phyloP scores from a whole-genome alignment of 2,329 filamentous ascomycete species.

The Cladosporium sp. region DNA sequence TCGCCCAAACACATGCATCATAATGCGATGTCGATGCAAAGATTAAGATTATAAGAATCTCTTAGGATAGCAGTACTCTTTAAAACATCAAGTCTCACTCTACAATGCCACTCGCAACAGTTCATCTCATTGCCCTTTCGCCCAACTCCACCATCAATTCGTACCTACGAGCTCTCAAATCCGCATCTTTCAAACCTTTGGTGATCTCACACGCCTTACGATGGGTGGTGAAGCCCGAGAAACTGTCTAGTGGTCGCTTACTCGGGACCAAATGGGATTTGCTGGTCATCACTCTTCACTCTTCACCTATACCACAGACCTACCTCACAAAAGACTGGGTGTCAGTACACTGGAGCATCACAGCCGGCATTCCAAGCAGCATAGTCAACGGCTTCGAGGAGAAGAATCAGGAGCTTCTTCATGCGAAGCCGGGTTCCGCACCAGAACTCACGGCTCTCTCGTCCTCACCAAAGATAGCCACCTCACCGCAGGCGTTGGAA shows the following conservation, averaged over 20 bases:
- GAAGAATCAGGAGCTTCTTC: slow-evolving; percentile 37
- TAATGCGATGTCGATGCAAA: background rate
- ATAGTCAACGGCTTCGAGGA: slow-evolving; percentile 33
- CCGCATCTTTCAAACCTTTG: slow-evolving; percentile 35
- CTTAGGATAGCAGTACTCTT: no score
- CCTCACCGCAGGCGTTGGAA: slow-evolving; percentile 49
- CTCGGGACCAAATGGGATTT: slow-evolving; percentile 45
- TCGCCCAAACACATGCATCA: background rate
- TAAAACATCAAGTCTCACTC: background rate
- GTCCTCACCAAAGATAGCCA: slow-evolving; percentile 29
- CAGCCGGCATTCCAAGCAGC: slow-evolving; percentile 41
- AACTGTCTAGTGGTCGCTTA: slow-evolving; percentile 38
- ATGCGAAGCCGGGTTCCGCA: slow-evolving; percentile 26
- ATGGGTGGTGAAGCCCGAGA: slow-evolving; percentile 47
- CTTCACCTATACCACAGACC: slow-evolving; percentile 20
- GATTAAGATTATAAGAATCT: no score
- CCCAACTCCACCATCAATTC: slow-evolving; percentile 28
- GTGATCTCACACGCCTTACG: slow-evolving; percentile 41
- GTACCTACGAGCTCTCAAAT: slow-evolving; percentile 38
- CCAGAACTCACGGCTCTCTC: slow-evolving; percentile 33
- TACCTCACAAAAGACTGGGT: slow-evolving; percentile 25
- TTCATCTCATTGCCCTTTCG: slow-evolving; percentile 43
- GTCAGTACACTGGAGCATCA: slow-evolving; percentile 28
- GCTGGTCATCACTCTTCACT: slow-evolving; percentile 40
- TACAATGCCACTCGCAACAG: slow-evolving; percentile 46